Conservation (phyloP, 495 filamentous ascomycete genomes). For the Aspergillus coremiiformis region DNA sequence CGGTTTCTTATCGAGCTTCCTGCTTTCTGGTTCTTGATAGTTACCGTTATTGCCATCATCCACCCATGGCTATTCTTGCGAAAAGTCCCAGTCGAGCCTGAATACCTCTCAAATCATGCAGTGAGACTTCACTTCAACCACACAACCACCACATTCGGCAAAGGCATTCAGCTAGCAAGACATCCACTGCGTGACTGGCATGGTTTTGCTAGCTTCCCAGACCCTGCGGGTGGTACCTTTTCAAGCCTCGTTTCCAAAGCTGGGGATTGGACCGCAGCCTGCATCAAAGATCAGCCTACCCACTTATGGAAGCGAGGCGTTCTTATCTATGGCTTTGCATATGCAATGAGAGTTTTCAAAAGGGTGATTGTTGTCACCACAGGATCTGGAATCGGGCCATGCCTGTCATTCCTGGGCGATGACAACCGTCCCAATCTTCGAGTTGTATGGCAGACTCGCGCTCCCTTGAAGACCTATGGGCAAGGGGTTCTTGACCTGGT, state of each 20-base stretch:
- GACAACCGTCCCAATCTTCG: conserved; percentile 44
- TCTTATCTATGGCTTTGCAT: conserved; percentile 62
- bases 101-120: conserved; percentile 61
- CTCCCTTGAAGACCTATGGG: conserved; percentile 48
- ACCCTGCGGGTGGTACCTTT: conserved; percentile 41
- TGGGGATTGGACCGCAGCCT: conserved; percentile 72
- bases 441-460: conserved; percentile 52
- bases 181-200: conserved; percentile 69
- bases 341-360: conserved; percentile 61
- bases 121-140: conserved; percentile 65
- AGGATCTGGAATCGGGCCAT: conserved; percentile 71
- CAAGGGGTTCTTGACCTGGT: conserved; percentile 45
- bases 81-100: conserved; percentile 50
- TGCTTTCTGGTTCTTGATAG: conserved; percentile 38
- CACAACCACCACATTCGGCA: conserved; percentile 37
- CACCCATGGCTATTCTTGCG: conserved; percentile 39
- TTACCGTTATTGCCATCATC: conserved; percentile 31
- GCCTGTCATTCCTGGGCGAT: conserved; percentile 43
- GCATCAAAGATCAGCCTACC: conserved; percentile 53
- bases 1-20: conserved; percentile 32
- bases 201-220: conserved; percentile 68
- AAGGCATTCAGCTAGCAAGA: conserved; percentile 42
- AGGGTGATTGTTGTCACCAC: conserved; percentile 70
- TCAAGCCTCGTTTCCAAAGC: conserved; percentile 69
- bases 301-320: conserved; percentile 41